Conservation (phyloP, 2,329 filamentous ascomycete species). For the Epichloe aotearoae region DNA sequence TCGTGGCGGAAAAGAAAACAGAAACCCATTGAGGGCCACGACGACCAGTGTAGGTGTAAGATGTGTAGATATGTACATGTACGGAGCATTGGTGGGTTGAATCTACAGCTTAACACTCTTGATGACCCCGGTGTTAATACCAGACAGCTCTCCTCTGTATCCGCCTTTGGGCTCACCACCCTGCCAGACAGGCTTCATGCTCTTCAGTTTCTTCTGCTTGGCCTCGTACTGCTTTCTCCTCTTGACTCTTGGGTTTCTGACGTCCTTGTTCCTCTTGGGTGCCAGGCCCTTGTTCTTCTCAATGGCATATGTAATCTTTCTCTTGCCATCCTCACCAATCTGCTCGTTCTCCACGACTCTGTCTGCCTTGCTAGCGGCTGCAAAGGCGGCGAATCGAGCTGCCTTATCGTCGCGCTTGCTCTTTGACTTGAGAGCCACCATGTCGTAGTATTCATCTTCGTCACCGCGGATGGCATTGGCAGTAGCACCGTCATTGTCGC, state of each 20-base stretch:
- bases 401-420: conserved; percentile 63
- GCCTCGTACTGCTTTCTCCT: conserved; percentile 93
- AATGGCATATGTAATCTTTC: conserved; percentile 86
- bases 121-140: conserved; percentile 87
- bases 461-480: conserved; percentile 40
- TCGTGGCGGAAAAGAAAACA: too few relatives aligned
- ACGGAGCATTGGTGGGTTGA: background rate
- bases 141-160: conserved; percentile 83
- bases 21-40: too few relatives aligned
- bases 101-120: conserved; percentile 80
- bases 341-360: conserved; percentile 52
- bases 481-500: conserved; percentile 45
- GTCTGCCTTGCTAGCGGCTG: conserved; percentile 49
- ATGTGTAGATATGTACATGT: background rate
- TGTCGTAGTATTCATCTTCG: conserved; percentile 77
- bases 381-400: conserved; percentile 40
- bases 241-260: conserved; percentile 91
- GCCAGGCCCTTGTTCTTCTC: conserved; percentile 95
- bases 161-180: conserved; percentile 72
- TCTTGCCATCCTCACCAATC: conserved; percentile 72
- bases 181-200: conserved; percentile 75
- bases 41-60: too few relatives aligned
- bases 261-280: conserved; percentile 83
- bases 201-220: conserved; percentile 93
- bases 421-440: conserved; percentile 57